These are phyloP conservation scores for Knoxia roxburghii DNA, from an alignment of 257 asterid species.

Conservation along the genomic window DNA sequence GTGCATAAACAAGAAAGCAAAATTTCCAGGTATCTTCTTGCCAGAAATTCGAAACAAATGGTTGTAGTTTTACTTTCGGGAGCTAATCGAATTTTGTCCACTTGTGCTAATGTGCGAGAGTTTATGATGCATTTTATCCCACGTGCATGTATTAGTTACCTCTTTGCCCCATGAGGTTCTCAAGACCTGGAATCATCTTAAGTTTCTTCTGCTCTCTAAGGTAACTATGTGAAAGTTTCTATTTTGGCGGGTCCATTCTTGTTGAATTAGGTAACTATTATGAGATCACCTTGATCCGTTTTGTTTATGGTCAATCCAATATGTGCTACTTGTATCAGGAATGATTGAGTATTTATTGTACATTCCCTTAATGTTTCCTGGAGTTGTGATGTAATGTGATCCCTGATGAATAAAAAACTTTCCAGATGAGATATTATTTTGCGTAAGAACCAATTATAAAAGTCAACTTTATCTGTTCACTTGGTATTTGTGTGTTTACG, in stretches of 20 bases:
- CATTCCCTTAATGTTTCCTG: neutral
- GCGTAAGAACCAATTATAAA: no score
- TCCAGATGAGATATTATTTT: neutral
- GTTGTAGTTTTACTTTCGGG: neutral
- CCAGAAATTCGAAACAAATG: neutral
- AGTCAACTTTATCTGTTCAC: neutral
- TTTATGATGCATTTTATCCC: neutral
- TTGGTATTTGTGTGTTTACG: neutral
- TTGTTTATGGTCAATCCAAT: neutral
- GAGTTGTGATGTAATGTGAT: neutral
- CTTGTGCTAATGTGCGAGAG: neutral
- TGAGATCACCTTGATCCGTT: neutral
- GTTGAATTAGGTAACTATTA: neutral
- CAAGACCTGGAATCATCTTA: neutral
- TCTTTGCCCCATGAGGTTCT: neutral
- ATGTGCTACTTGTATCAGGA: neutral
- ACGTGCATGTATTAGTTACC: neutral
- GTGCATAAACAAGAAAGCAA: constrained; percentile 2
- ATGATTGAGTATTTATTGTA: neutral
- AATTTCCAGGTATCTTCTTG: neutral
- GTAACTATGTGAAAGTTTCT: neutral
- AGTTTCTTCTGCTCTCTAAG: neutral
- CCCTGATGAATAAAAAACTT: neutral
- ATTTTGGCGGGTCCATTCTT: constrained; percentile 2
- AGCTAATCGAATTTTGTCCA: constrained; percentile 1